Evolutionary conservation across 164 flowering plant genomes (phyloP).

Genomic region (Warburgia ugandensis): DNA sequence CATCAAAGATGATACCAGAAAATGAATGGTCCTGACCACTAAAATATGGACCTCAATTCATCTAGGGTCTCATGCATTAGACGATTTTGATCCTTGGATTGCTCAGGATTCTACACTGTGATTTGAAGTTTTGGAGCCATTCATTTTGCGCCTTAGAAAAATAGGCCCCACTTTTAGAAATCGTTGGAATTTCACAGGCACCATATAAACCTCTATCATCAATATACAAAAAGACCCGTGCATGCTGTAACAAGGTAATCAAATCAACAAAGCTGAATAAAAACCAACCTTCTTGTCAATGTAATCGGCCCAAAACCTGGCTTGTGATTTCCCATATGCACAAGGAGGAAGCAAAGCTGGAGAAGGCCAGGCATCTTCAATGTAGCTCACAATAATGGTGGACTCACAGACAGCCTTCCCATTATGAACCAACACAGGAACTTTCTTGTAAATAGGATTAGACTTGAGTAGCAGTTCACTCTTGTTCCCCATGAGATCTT

Average conservation of each 20-base stretch:
- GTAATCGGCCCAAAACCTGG: slow-evolving; percentile 51
- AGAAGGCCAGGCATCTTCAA: slow-evolving; percentile 47
- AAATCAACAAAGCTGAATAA: neutral
- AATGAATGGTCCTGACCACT: too few species aligned
- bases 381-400: slow-evolving; percentile 31
- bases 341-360: slow-evolving; percentile 39
- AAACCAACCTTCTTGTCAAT: slow-evolving; percentile 26
- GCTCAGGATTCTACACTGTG: too few species aligned
- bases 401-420: slow-evolving; percentile 43
- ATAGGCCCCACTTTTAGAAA: too few species aligned
- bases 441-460: slow-evolving; percentile 43
- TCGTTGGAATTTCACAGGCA: too few species aligned
- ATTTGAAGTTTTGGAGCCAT: too few species aligned
- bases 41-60: too few species aligned
- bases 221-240: too few species aligned
- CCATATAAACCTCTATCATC: too few species aligned
- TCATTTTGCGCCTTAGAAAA: too few species aligned
- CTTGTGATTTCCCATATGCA: slow-evolving; percentile 29
- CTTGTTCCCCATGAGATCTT: slow-evolving; percentile 36
- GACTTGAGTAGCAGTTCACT: slow-evolving; percentile 42
- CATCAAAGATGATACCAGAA: neutral
- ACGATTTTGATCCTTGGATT: too few species aligned
- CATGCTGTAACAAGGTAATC: neutral
- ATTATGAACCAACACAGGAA: slow-evolving; percentile 42
- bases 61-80: too few species aligned